phyloP scores from a whole-genome alignment of 768 basidiomycete species.

The Lactarius tabidus region DNA sequence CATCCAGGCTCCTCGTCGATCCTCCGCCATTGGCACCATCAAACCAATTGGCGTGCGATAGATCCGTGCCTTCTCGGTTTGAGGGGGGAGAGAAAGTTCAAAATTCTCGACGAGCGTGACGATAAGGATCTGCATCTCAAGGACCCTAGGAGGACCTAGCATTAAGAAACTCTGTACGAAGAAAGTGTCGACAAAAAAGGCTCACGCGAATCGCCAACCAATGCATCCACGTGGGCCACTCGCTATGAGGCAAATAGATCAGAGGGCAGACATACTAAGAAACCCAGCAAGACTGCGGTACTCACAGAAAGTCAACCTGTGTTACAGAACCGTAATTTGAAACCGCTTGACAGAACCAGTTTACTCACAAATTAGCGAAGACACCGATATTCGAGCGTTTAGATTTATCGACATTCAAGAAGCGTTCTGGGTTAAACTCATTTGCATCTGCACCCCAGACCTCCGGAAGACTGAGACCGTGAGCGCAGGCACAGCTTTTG shows the following conservation, averaged over 20 bases:
- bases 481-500: not conserved
- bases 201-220: conserved; percentile 13
- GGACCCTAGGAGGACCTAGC: not conserved
- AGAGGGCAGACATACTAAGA: not conserved
- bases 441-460: conserved; percentile 10
- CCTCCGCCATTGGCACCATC: conserved; percentile 1
- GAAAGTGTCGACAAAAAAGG: not conserved
- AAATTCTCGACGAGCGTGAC: conserved; percentile 7
- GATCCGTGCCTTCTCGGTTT: conserved; percentile 3
- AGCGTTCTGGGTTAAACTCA: conserved; percentile 5
- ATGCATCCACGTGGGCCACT: not conserved
- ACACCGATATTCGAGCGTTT: not conserved
- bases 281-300: not conserved
- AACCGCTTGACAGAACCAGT: not conserved
- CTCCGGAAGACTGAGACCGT: not conserved
- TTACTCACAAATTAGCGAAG: conserved; percentile 1
- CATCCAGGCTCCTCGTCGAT: not conserved
- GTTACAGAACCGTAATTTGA: not conserved
- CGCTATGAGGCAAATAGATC: not conserved
- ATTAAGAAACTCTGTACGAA: not conserved
- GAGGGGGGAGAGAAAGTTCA: conserved; percentile 7
- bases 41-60: conserved; percentile 1
- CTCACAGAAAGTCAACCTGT: conserved; percentile 10
- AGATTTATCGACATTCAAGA: not conserved
- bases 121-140: conserved; percentile 4